A percentile compares a stretch with the other conserved stretches of the same genome.
These are phyloP conservation scores for Rhodotorula sp. DNA, from an alignment of 1,284 basidiomycete genomes.

Conservation along the genomic window DNA sequence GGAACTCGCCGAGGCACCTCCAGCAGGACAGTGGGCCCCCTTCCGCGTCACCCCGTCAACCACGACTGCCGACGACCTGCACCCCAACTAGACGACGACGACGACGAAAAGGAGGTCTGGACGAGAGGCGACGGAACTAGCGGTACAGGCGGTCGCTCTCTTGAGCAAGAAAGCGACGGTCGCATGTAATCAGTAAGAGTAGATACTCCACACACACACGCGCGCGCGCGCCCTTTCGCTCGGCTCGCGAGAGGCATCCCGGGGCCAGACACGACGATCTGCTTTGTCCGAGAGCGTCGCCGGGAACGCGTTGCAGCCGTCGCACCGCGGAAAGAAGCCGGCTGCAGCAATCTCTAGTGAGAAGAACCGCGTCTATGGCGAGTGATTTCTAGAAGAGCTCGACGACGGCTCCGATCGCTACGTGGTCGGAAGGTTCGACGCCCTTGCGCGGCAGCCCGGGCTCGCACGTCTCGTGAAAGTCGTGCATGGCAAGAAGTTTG, in stretches of 20 bases:
- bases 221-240: too few relatives aligned
- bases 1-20: conserved; percentile 74
- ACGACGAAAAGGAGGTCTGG: background rate
- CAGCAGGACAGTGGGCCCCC: conserved; percentile 83
- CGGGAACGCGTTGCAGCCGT: too few relatives aligned
- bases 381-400: conserved; percentile 19
- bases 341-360: too few relatives aligned
- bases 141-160: background rate
- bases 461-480: conserved; percentile 21
- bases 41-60: conserved; percentile 50
- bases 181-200: too few relatives aligned
- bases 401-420: conserved; percentile 38
- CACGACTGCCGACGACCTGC: conserved; percentile 40
- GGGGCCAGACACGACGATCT: too few relatives aligned
- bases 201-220: too few relatives aligned
- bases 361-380: too few relatives aligned
- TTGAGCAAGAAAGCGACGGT: too few relatives aligned
- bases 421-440: conserved; percentile 42
- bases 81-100: conserved; percentile 18
- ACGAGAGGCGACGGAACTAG: background rate
- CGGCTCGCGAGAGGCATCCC: too few relatives aligned
- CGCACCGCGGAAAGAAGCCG: too few relatives aligned
- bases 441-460: conserved; percentile 40
- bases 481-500: conserved; percentile 28
- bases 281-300: too few relatives aligned